phyloP scores from a whole-genome alignment of 1,284 basidiomycete species.

The Ganoderma lucidum region DNA sequence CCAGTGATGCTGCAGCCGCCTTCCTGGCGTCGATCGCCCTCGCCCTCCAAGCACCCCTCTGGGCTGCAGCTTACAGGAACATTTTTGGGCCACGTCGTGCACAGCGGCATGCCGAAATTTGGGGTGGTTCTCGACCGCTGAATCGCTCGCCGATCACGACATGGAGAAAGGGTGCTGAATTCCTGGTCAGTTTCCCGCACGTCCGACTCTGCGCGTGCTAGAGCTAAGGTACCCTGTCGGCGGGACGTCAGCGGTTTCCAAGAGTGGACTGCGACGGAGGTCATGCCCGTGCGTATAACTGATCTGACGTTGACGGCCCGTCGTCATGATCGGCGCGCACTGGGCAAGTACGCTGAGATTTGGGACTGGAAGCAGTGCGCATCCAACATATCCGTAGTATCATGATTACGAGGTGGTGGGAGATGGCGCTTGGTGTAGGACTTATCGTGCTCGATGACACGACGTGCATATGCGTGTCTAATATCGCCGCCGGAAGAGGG shows the following conservation, averaged over 20 bases:
- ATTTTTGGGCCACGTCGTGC: not conserved
- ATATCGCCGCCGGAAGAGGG: not conserved
- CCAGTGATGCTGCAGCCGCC: not conserved
- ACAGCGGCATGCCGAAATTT: not conserved
- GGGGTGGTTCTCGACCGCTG: not conserved
- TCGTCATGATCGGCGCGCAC: constrained; percentile 1
- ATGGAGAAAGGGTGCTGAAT: not conserved
- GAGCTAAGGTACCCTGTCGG: not conserved
- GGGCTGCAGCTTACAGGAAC: not conserved
- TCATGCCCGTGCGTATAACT: not conserved
- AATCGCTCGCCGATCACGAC: not conserved
- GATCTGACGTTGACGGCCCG: not conserved
- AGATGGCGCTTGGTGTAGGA: not conserved
- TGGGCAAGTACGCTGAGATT: not conserved
- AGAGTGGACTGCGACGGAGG: not conserved
- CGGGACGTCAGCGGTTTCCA: not conserved
- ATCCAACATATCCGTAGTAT: not conserved
- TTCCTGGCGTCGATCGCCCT: not conserved
- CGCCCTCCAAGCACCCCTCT: not conserved
- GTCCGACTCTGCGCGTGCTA: not conserved
- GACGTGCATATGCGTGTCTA: not conserved
- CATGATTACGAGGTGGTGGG: not conserved
- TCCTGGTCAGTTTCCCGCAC: not conserved
- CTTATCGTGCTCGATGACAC: not conserved
- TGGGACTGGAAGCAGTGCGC: constrained; percentile 3